These are phyloP conservation scores for Cyberlindnera misumaiensis DNA, from an alignment of 805 yeast genomes.

Conservation along the genomic window DNA sequence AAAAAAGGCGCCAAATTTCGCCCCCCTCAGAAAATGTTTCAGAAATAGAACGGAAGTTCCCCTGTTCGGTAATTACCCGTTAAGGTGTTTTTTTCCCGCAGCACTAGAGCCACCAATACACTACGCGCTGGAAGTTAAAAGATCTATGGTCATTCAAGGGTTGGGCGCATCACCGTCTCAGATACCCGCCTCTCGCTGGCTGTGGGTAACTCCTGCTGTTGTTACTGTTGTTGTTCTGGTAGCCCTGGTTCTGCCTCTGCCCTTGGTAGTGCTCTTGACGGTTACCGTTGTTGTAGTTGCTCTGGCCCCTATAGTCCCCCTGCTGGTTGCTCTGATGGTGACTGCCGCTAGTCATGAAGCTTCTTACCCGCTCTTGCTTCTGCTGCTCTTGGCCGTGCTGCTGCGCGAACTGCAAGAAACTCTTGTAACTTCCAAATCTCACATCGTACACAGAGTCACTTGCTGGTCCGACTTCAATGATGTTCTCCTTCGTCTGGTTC, in stretches of 20 bases:
- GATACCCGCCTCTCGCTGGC: constrained; percentile 20
- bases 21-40: too few relatives aligned
- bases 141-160: too few relatives aligned
- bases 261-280: background rate
- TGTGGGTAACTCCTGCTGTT: constrained; percentile 5
- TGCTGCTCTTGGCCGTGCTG: constrained; percentile 13
- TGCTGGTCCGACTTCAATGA: constrained; percentile 40
- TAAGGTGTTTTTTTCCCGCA: too few relatives aligned
- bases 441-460: constrained; percentile 38
- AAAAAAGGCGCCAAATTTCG: too few relatives aligned
- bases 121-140: too few relatives aligned
- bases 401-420: constrained; percentile 27
- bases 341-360: constrained; percentile 5
- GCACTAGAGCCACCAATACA: too few relatives aligned
- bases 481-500: constrained; percentile 30
- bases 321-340: background rate
- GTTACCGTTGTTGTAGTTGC: background rate
- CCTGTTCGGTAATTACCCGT: too few relatives aligned
- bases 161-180: constrained; percentile 11
- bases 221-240: background rate
- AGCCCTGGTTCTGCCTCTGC: background rate
- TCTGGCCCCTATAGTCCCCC: background rate
- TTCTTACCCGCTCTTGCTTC: constrained; percentile 12
- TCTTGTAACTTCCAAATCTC: constrained; percentile 45
- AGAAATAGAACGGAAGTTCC: too few relatives aligned